Evolutionary conservation across 768 basidiomycete species (phyloP).

Genomic region (Lactarius deliciosus): DNA sequence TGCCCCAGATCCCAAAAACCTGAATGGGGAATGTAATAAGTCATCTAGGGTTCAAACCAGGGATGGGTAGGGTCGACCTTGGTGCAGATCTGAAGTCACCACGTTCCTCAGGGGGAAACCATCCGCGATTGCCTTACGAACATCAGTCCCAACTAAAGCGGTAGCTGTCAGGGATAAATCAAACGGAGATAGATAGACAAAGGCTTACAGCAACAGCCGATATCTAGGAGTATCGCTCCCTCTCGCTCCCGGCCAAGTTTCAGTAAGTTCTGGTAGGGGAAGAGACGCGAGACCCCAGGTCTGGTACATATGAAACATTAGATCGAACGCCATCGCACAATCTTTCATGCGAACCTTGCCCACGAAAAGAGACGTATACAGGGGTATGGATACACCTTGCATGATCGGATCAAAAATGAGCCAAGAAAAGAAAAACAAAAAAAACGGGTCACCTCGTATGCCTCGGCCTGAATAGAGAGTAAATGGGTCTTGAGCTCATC

Average conservation of each 20-base stretch:
- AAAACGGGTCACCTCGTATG: conserved; percentile 34
- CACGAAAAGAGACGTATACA: conserved; percentile 36
- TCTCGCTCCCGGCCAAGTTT: conserved; percentile 39
- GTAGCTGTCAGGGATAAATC: not conserved
- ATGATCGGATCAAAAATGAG: not conserved
- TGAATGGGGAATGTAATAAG: conserved; percentile 29
- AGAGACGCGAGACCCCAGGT: conserved; percentile 32
- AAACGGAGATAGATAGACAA: not conserved
- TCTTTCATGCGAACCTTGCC: conserved; percentile 21
- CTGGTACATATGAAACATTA: conserved; percentile 19
- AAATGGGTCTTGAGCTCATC: conserved; percentile 37
- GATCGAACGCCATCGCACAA: too few relatives aligned
- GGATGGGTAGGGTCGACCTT: conserved; percentile 34
- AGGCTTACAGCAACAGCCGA: conserved; percentile 47
- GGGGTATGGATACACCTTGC: conserved; percentile 36
- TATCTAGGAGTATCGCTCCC: conserved; percentile 44
- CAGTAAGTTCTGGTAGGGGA: conserved; percentile 35
- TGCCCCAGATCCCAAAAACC: conserved; percentile 66
- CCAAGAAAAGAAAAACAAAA: not conserved
- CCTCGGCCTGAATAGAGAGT: conserved; percentile 33
- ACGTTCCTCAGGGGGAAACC: conserved; percentile 44
- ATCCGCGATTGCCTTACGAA: conserved; percentile 43
- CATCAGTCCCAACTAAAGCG: conserved; percentile 43
- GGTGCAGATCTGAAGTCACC: conserved; percentile 41
- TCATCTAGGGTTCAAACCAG: not conserved